Base-by-base conservation (phyloP, 208 protist genomes). In the Leishmania tarentolae region DNA sequence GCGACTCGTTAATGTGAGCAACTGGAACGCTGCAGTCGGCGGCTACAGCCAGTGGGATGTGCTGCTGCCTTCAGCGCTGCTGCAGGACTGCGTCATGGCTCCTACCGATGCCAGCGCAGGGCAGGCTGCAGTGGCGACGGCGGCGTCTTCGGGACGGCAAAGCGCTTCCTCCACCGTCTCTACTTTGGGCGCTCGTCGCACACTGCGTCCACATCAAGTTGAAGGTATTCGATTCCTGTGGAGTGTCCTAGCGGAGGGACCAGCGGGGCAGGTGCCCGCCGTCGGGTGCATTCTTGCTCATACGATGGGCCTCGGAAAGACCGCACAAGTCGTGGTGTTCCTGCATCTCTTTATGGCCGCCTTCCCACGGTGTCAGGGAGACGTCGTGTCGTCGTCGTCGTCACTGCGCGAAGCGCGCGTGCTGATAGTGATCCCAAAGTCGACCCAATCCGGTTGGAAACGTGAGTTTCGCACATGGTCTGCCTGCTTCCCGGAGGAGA, bases 291-390 rank as follows among this genome's bases (percentile, higher is more conserved):
- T 97, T 65, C 86, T 97, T 8, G 91, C 94, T 0, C 94, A 97
- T 87, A 95, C 94, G 0, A 97, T 97, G 94, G 94, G 94, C 35
- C 92, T 97, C 11, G 94, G 94, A 42, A 97, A 97, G 79, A 97
- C 94, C 17, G 92, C 86, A 59, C 94, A 97, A 82, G 93, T 94
- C 24, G 82, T 97, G 17, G 75, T 95, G 40, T 97, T 97, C 56
- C 65, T 94, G 13, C 92, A 96, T 71, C 83, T 97, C n/a, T 94
- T 93, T 72, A 71, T 95, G 73, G 71, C 56, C 2, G 52, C 76
- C 28, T 82, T 87, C 17, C 79, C 79, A n/a, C 59, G 82, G n/a
- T 42, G n/a, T 37, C 24, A 11, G 0, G 53, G 47, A 40, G 24
- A 28, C 35, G 46, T 24, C 73, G 56, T 42, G 42, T 50, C 72